Evolutionary conservation across 2,329 filamentous ascomycete species (phyloP).

Genomic region (Ophiocordyceps robertsii): DNA sequence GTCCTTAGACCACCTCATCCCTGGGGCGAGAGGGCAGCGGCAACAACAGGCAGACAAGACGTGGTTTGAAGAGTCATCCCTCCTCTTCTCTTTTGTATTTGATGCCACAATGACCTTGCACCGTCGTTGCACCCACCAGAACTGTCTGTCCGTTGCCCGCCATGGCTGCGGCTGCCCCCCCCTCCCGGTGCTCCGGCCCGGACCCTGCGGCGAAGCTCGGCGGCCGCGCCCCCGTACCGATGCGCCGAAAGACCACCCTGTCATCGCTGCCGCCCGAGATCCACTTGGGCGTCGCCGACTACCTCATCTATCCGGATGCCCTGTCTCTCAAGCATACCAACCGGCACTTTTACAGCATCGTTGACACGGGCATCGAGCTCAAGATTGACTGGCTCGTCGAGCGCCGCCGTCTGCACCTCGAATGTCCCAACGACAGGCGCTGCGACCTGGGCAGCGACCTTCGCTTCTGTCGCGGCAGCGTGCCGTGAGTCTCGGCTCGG

Average conservation of each 20-base stretch:
- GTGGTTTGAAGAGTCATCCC: background rate
- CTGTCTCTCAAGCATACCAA: slow-evolving; percentile 56
- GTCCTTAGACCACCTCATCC: background rate
- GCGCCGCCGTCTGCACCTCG: slow-evolving; percentile 46
- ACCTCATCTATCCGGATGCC: slow-evolving; percentile 57
- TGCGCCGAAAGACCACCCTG: background rate
- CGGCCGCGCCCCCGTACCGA: background rate
- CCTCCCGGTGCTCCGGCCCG: background rate
- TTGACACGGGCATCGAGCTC: slow-evolving; percentile 50
- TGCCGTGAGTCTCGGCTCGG: slow-evolving; percentile 30
- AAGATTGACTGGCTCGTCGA: slow-evolving; percentile 60
- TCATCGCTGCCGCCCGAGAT: slow-evolving; percentile 47
- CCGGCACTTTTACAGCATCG: slow-evolving; percentile 47
- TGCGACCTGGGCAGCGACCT: slow-evolving; percentile 47
- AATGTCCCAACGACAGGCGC: slow-evolving; percentile 45
- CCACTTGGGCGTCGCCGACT: slow-evolving; percentile 46
- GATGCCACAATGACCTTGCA: background rate
- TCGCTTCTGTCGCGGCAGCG: slow-evolving; percentile 45
- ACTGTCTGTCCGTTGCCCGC: background rate
- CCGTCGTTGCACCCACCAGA: background rate
- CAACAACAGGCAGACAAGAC: too few species aligned
- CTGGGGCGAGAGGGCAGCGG: background rate
- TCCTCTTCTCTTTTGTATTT: background rate
- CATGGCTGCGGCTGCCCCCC: background rate
- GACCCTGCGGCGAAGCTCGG: background rate